These are phyloP conservation scores for Verticillium klebahnii DNA, from an alignment of 2,329 filamentous ascomycete genomes.

Conservation along the genomic window DNA sequence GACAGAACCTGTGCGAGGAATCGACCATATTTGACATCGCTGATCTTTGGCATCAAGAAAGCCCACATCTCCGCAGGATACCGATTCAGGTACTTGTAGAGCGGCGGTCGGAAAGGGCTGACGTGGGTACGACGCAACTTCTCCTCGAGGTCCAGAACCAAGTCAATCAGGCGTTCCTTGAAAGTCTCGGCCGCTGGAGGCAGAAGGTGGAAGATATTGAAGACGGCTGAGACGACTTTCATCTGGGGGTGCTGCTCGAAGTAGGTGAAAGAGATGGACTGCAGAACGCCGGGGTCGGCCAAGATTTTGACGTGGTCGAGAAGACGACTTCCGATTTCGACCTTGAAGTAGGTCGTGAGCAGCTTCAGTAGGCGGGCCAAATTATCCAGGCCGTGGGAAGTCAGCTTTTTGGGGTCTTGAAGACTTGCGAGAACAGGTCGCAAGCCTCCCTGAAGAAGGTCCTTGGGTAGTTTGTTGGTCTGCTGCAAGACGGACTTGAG, in stretches of 20 bases:
- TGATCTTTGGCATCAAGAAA: constrained; percentile 73
- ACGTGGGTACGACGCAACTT: constrained; percentile 80
- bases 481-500: constrained; percentile 82
- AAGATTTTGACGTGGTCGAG: constrained; percentile 91
- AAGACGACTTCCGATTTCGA: constrained; percentile 91
- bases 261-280: constrained; percentile 89
- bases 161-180: constrained; percentile 83
- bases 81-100: constrained; percentile 90
- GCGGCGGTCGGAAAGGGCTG: constrained; percentile 84
- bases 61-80: constrained; percentile 86
- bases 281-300: constrained; percentile 72
- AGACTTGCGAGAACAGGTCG: constrained; percentile 95
- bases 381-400: constrained; percentile 84
- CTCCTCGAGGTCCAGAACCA: constrained; percentile 83
- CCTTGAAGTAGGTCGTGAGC: constrained; percentile 97
- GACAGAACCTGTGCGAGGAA: constrained; percentile 85
- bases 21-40: constrained; percentile 82
- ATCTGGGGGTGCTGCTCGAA: constrained; percentile 90
- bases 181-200: constrained; percentile 87
- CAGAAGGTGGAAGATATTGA: constrained; percentile 96
- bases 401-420: constrained; percentile 87
- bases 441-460: constrained; percentile 88
- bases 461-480: constrained; percentile 89
- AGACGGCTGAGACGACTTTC: constrained; percentile 90
- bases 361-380: constrained; percentile 84